Conservation (phyloP, 345 rosid species). For the Eucalyptus decipiens region DNA sequence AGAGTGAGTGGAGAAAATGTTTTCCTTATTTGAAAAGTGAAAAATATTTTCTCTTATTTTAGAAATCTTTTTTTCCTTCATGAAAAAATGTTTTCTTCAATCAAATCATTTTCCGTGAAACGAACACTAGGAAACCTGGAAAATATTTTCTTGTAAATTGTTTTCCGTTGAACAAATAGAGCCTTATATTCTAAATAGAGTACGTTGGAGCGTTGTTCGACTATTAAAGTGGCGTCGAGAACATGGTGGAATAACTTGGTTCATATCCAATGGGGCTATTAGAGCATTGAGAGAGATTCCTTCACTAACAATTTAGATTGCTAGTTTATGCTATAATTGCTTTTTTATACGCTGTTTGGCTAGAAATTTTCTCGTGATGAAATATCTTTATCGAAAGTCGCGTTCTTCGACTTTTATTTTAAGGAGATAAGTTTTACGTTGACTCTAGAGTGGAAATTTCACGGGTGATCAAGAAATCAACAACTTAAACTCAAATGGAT, state of each 20-base stretch:
- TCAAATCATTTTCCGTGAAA: too few relatives aligned
- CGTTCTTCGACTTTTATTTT: too few relatives aligned
- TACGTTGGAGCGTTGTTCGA: not conserved
- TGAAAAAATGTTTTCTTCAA: too few relatives aligned
- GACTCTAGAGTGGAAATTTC: too few relatives aligned
- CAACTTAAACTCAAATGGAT: accelerated
- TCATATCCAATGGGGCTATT: not conserved
- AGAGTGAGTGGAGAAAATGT: too few relatives aligned
- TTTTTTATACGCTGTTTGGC: not conserved
- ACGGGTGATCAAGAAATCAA: accelerated
- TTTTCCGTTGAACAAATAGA: too few relatives aligned
- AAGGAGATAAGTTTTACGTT: accelerated
- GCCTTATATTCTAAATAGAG: not conserved
- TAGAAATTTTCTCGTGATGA: accelerated
- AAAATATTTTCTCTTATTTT: too few relatives aligned
- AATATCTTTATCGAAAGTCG: too few relatives aligned
- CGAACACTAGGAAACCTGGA: accelerated
- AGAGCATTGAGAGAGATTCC: not conserved
- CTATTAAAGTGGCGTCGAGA: not conserved
- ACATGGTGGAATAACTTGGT: not conserved
- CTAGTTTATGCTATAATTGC: not conserved
- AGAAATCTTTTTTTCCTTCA: too few relatives aligned
- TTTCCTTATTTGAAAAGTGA: too few relatives aligned
- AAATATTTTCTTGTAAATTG: too few relatives aligned
- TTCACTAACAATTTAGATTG: not conserved